Conservation (phyloP, 2,329 filamentous ascomycete genomes). For the Didymella pomorum region DNA sequence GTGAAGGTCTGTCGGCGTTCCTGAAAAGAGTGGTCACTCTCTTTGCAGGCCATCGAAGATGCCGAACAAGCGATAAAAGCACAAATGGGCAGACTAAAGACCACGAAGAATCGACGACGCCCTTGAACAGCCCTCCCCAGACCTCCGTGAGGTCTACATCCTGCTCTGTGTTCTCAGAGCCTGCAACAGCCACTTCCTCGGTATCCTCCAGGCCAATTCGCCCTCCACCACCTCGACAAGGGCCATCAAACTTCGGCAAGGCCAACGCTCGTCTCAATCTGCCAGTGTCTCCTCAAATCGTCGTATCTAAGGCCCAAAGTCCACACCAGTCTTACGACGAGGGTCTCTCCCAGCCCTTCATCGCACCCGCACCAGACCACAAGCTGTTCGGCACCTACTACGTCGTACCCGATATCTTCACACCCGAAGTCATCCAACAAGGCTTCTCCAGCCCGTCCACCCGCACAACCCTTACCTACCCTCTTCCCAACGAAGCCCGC, state of each 20-base stretch:
- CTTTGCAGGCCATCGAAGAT: slow-evolving; percentile 22
- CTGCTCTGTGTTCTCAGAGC: not conserved
- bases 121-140: not conserved
- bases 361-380: slow-evolving; percentile 9
- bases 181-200: not conserved
- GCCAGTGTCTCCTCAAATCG: not conserved
- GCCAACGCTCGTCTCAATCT: slow-evolving; percentile 11
- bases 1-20: not conserved
- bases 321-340: slow-evolving; percentile 1
- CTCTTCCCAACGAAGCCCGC: slow-evolving; percentile 8
- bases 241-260: not conserved
- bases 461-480: not conserved
- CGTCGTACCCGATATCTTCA: slow-evolving; percentile 15
- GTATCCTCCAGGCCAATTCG: not conserved
- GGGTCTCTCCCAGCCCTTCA: not conserved
- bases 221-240: not conserved
- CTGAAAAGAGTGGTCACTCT: slow-evolving; percentile 20
- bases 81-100: no score
- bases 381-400: slow-evolving; percentile 15
- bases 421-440: slow-evolving; percentile 12
- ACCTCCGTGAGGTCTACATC: not conserved
- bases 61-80: not conserved
- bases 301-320: not conserved
- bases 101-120: not conserved
- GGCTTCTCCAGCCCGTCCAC: slow-evolving; percentile 17